These are phyloP conservation scores for Golubevia pallescens DNA, from an alignment of 1,284 basidiomycete genomes.

Conservation along the genomic window DNA sequence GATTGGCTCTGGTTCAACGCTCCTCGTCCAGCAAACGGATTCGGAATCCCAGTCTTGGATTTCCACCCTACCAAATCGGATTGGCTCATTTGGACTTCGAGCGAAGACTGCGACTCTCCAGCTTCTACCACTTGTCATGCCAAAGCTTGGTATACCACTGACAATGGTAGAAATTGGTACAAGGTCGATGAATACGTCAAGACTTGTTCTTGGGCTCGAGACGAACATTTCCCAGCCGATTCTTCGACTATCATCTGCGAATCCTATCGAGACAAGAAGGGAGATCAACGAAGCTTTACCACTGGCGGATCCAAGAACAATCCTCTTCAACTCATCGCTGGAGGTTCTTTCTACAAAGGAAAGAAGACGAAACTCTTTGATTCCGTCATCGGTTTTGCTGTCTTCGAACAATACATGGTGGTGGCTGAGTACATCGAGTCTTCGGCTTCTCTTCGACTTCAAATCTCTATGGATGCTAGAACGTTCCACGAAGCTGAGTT, in stretches of 20 bases:
- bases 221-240: slow-evolving; percentile 37
- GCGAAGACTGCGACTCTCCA: slow-evolving; percentile 35
- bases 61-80: slow-evolving; percentile 52
- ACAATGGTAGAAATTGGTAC: slow-evolving; percentile 40
- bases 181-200: slow-evolving; percentile 51
- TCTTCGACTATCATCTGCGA: slow-evolving; percentile 53
- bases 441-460: slow-evolving; percentile 21
- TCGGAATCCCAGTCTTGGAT: slow-evolving; percentile 46
- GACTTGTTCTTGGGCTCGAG: slow-evolving; percentile 50
- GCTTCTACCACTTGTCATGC: slow-evolving; percentile 34
- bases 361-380: slow-evolving; percentile 33
- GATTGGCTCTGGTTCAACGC: slow-evolving; percentile 52
- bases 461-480: slow-evolving; percentile 51
- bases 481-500: slow-evolving; percentile 45
- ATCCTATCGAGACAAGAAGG: slow-evolving; percentile 38
- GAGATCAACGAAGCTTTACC: slow-evolving; percentile 27
- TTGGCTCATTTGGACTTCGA: slow-evolving; percentile 61
- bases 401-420: slow-evolving; percentile 56
- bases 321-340: slow-evolving; percentile 42
- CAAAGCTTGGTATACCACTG: slow-evolving; percentile 39
- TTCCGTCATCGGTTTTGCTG: slow-evolving; percentile 50
- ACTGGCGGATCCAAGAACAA: slow-evolving; percentile 16
- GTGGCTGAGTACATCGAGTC: slow-evolving; percentile 42
- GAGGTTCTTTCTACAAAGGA: slow-evolving; percentile 40
- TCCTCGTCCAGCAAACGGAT: slow-evolving; percentile 45